Base-by-base conservation (phyloP, 2,329 filamentous ascomycete species). In the Calonectria pauciramosa region DNA sequence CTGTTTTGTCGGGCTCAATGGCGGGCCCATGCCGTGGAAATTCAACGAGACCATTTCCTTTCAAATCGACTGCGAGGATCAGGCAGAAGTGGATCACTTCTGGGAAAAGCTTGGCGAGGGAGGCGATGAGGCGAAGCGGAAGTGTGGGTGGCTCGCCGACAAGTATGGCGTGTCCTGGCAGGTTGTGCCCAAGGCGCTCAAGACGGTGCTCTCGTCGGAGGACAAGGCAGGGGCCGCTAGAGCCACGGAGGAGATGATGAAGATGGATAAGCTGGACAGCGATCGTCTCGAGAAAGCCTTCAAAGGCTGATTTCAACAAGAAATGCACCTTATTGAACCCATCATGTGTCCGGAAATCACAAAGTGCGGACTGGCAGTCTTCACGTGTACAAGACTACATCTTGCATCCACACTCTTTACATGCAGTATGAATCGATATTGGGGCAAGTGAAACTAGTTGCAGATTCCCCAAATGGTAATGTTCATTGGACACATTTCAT, bases 81-180 rank as follows among this genome's bases (percentile, higher is more conserved):
- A 89, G 80, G 85, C 79, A 0, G 87, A 89, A 77, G 82, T 89
- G 28, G 87, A 89, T 72, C 83, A 87, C 75, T 89, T 86, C 78
- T 89, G 86, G 86, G 83, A 82, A 16, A 86, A 83, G 80, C 82
- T 89, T 32, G 74, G 81, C 11, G 84, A 86, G 64, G 87, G 85
- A 4, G 86, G 85, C 2, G 84, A 87, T 64, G 78, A 79, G 73
- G 74, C 79, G 10, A 83, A 81, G 69, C 82, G 85, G 77, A 79
- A 83, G 71, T 89, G 88, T 75, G 87, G 87, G 4, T 89, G 87
- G 88, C 59, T 88, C 52, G 82, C 79, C 7, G 88, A 89, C 76
- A 85, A 84, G 80, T 89, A 84, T 77, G 88, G 88, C 4, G 80
- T 89, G 14, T 77, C 80, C 16, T 89, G 88, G 88, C 88, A 90